These are phyloP conservation scores for Termitomyces sp. DNA, from an alignment of 768 basidiomycete species.

Conservation along the genomic window DNA sequence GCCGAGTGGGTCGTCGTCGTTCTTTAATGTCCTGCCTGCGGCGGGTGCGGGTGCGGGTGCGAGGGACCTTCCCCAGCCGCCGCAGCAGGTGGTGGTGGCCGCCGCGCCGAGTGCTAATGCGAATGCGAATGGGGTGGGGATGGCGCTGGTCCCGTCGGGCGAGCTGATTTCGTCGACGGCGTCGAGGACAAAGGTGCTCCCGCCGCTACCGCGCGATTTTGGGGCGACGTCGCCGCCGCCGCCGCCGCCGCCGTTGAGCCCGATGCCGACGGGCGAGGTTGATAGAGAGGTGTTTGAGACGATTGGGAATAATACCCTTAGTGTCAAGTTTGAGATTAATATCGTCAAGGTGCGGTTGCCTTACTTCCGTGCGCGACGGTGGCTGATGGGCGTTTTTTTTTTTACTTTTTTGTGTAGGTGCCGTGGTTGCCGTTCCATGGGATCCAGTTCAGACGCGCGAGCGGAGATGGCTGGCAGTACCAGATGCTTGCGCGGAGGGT, in stretches of 20 bases:
- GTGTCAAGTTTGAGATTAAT: conserved; percentile 95
- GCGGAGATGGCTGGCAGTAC: conserved; percentile 96
- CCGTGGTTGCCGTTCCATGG: conserved; percentile 92
- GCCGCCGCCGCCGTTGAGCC: conserved; percentile 31
- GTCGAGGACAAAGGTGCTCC: conserved; percentile 53
- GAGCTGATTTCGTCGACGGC: conserved; percentile 31
- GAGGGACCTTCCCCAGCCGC: conserved; percentile 1
- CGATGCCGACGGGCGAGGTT: conserved; percentile 62
- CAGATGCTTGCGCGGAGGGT: conserved; percentile 91
- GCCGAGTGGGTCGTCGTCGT: conserved; percentile 75
- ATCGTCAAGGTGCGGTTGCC: conserved; percentile 75
- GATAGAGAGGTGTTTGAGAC: conserved; percentile 66
- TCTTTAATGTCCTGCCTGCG: conserved; percentile 70
- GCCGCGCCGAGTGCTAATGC: conserved; percentile 15
- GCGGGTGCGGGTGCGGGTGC: background rate
- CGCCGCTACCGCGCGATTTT: conserved; percentile 77
- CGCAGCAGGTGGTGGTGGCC: conserved; percentile 5
- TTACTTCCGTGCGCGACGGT: too few species aligned
- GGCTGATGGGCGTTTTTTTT: background rate
- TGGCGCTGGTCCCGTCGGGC: conserved; percentile 16
- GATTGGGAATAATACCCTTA: conserved; percentile 70
- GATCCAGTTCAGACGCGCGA: conserved; percentile 87
- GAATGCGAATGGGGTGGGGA: conserved; percentile 22
- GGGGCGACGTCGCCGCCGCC: conserved; percentile 17
- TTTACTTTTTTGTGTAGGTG: conserved; percentile 45